phyloP scores from a whole-genome alignment of 1,139 yeast species.

The Yamadazyma spencermartinsiae region DNA sequence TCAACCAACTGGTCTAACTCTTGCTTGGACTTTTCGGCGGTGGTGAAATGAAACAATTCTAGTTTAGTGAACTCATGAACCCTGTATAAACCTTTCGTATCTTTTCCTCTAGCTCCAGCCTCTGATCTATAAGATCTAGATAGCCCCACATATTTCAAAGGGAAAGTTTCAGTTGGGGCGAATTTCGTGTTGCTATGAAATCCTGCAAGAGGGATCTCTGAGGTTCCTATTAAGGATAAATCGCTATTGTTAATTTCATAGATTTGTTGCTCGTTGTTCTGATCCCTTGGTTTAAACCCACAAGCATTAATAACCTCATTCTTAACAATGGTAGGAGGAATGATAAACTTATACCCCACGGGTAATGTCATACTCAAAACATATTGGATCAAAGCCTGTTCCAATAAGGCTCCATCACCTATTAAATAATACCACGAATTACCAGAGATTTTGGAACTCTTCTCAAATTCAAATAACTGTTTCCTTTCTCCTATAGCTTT shows the following conservation, averaged over 20 bases:
- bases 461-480: conserved; percentile 65
- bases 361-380: conserved; percentile 66
- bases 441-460: conserved; percentile 79
- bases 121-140: conserved; percentile 93
- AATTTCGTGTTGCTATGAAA: conserved; percentile 38
- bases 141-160: conserved; percentile 71
- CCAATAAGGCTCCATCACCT: conserved; percentile 86
- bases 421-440: conserved; percentile 84
- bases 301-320: conserved; percentile 81
- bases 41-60: conserved; percentile 82
- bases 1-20: conserved; percentile 62
- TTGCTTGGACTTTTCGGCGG: conserved; percentile 40
- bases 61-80: conserved; percentile 99
- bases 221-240: conserved; percentile 85
- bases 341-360: conserved; percentile 66
- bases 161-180: conserved; percentile 32
- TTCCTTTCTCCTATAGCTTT: conserved; percentile 60
- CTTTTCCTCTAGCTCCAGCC: conserved; percentile 95
- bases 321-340: conserved; percentile 87
- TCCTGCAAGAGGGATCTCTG: conserved; percentile 93
- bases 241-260: conserved; percentile 57
- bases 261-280: conserved; percentile 82
- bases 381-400: conserved; percentile 85
- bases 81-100: conserved; percentile 87
- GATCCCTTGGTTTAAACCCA: conserved; percentile 94